A percentile compares a stretch with the other conserved stretches of the same genome.
Evolutionary conservation across 2,329 filamentous ascomycete species (phyloP).

Genomic region (Penicillium sp.): DNA sequence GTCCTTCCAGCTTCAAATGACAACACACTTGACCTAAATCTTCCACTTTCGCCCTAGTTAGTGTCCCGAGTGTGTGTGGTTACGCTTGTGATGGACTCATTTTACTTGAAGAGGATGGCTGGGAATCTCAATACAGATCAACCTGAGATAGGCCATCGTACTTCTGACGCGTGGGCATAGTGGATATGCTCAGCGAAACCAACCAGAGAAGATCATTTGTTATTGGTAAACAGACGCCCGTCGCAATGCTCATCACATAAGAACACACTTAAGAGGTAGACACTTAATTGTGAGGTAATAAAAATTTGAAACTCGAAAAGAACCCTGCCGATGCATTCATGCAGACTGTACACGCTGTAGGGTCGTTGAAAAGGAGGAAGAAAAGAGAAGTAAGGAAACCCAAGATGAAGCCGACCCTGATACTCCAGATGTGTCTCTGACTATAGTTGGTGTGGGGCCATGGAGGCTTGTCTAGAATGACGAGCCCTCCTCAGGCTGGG

Average conservation of each 20-base stretch:
- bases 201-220: neutral
- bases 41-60: too few relatives aligned
- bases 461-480: constrained; percentile 48
- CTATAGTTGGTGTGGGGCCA: constrained; percentile 18
- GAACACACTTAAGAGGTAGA: constrained; percentile 4
- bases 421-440: constrained; percentile 32
- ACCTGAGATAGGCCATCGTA: too few relatives aligned
- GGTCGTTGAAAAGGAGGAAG: constrained; percentile 16
- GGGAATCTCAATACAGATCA: too few relatives aligned
- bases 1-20: too few relatives aligned
- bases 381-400: constrained; percentile 24
- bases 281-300: constrained; percentile 16
- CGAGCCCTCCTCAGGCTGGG: constrained; percentile 86
- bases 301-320: constrained; percentile 26
- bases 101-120: too few relatives aligned
- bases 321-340: constrained; percentile 37
- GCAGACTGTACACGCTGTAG: constrained; percentile 43
- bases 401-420: constrained; percentile 27
- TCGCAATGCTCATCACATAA: constrained; percentile 6
- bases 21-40: too few relatives aligned
- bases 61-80: too few relatives aligned
- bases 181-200: neutral
- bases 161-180: too few relatives aligned
- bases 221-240: constrained; percentile 6
- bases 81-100: too few relatives aligned